A percentile compares a stretch with the other conserved stretches of the same genome.
phyloP scores from a whole-genome alignment of 2,329 filamentous ascomycete genomes.

The Helminthosporium solani region DNA sequence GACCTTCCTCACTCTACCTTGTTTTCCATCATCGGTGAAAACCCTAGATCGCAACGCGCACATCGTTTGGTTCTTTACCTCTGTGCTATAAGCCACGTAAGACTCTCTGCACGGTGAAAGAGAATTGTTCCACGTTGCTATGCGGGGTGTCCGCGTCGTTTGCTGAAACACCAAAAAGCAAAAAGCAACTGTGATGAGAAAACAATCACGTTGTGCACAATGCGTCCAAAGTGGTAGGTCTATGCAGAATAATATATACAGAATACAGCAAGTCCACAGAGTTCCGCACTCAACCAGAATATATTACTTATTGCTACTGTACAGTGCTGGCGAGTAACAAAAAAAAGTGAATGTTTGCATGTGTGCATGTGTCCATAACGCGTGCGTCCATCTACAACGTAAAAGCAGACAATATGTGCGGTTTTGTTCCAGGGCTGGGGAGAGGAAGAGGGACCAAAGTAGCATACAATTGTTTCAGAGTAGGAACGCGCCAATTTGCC shows the following conservation, averaged over 20 bases:
- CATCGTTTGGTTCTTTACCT: too few species aligned
- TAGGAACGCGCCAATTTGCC: constrained; percentile 7
- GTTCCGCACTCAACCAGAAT: neutral
- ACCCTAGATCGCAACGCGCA: too few species aligned
- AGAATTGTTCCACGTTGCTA: constrained; percentile 35
- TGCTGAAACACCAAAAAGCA: neutral
- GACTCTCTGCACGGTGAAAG: constrained; percentile 11
- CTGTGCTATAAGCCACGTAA: constrained; percentile 6
- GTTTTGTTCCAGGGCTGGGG: neutral
- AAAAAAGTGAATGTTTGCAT: neutral
- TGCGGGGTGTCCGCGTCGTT: constrained; percentile 1
- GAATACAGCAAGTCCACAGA: too few species aligned
- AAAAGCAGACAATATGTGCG: constrained; percentile 9
- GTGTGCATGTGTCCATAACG: neutral
- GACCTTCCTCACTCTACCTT: too few species aligned
- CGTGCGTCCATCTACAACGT: neutral
- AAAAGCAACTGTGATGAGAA: neutral
- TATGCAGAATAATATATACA: too few species aligned
- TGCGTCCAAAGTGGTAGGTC: too few species aligned
- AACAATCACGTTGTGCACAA: constrained; percentile 1
- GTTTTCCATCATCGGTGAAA: too few species aligned
- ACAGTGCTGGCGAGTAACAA: neutral
- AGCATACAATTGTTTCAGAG: constrained; percentile 29
- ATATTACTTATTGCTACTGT: neutral
- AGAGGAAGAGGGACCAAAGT: too few species aligned